Conservation (phyloP, 768 basidiomycete species). For the Lactifluus pinguis region DNA sequence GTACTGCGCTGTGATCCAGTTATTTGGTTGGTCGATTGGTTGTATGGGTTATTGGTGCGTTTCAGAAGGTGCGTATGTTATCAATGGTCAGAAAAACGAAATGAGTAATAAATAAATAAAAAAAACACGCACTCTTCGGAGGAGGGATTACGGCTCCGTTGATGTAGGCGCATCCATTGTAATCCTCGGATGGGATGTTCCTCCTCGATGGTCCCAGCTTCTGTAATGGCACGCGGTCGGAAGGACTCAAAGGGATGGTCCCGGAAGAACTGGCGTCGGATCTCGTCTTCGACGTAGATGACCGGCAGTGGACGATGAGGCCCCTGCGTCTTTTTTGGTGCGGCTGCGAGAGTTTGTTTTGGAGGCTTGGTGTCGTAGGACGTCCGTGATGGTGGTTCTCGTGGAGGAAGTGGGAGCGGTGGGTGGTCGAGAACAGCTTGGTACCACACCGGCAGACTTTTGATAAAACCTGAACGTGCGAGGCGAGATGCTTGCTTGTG, state of each 20-base stretch:
- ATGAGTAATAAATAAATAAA: conserved; percentile 4
- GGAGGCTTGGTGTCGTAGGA: conserved; percentile 36
- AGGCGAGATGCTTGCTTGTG: conserved; percentile 82
- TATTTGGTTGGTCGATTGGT: no score
- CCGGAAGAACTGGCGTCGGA: conserved; percentile 84
- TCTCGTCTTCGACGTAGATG: conserved; percentile 72
- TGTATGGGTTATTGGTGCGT: no score
- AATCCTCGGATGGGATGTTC: conserved; percentile 48
- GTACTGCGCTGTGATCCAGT: conserved; percentile 51
- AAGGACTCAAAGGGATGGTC: conserved; percentile 98
- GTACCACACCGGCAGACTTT: conserved; percentile 71
- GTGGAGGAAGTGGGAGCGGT: conserved; percentile 78
- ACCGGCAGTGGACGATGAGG: conserved; percentile 43
- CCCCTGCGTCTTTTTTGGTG: conserved; percentile 2
- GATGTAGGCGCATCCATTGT: conserved; percentile 71
- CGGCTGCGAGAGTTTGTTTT: conserved; percentile 3
- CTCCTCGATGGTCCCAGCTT: conserved; percentile 49
- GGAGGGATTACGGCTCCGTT: conserved; percentile 73
- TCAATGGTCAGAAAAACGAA: background rate
- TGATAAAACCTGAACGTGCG: conserved; percentile 53
- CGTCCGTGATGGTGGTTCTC: conserved; percentile 51
- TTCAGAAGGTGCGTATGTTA: no score
- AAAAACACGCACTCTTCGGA: conserved; percentile 95
- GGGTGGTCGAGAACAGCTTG: conserved; percentile 79
- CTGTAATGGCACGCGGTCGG: conserved; percentile 67